These are phyloP conservation scores for Termitomyces sp. DNA, from an alignment of 1,284 basidiomycete species.

Conservation along the genomic window DNA sequence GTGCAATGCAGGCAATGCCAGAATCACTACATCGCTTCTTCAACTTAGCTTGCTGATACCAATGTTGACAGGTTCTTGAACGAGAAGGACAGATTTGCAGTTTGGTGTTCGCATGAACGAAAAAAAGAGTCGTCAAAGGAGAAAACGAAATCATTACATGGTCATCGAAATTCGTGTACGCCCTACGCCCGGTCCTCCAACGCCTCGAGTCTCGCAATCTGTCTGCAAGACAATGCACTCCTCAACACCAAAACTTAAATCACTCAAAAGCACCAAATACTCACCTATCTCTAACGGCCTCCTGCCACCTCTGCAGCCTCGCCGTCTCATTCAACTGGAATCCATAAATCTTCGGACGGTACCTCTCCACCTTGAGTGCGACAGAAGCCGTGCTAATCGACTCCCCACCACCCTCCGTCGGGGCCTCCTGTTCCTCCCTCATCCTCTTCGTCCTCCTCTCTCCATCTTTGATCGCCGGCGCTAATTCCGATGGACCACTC, in stretches of 20 bases:
- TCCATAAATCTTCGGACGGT: constrained; percentile 88
- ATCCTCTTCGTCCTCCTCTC: constrained; percentile 34
- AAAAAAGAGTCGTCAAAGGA: not conserved
- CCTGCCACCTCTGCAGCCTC: constrained; percentile 91
- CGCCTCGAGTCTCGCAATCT: constrained; percentile 42
- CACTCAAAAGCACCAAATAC: constrained; percentile 17
- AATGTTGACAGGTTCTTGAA: not conserved
- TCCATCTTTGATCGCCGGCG: constrained; percentile 23
- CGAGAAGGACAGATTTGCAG: not conserved
- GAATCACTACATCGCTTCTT: too few relatives aligned
- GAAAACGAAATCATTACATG: not conserved
- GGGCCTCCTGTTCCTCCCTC: constrained; percentile 48
- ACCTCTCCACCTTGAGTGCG: constrained; percentile 84
- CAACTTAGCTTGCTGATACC: not conserved
- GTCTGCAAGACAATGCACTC: constrained; percentile 25
- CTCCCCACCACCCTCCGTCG: constrained; percentile 56
- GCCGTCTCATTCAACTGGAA: constrained; percentile 92
- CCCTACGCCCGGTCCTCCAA: constrained; percentile 30
- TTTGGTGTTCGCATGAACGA: not conserved
- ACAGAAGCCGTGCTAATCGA: constrained; percentile 69
- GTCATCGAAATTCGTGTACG: constrained; percentile 1
- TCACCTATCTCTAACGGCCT: constrained; percentile 79
- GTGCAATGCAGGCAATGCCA: too few relatives aligned
- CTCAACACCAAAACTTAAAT: not conserved
- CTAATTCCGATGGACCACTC: constrained; percentile 54